These are phyloP conservation scores for Clavispora santaluciae DNA, from an alignment of 805 yeast species.

Conservation along the genomic window DNA sequence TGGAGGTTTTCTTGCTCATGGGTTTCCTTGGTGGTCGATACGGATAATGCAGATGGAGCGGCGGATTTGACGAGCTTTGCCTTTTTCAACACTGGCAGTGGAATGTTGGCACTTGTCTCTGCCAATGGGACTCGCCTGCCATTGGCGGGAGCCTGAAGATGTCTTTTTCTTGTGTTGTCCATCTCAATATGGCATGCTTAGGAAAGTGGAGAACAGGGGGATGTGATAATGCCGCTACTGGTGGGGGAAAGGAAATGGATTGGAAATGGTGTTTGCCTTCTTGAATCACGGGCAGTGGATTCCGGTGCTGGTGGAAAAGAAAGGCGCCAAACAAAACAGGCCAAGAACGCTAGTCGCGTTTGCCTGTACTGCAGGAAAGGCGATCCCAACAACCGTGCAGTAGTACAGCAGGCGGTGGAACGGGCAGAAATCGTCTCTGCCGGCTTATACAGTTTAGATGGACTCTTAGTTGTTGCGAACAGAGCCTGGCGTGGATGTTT, in stretches of 20 bases:
- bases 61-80: slow-evolving; percentile 15
- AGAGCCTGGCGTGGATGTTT: not conserved
- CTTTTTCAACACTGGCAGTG: slow-evolving; percentile 33
- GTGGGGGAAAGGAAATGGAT: not conserved
- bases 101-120: slow-evolving; percentile 37
- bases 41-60: not conserved
- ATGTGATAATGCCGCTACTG: not conserved
- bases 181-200: slow-evolving; percentile 4
- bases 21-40: not conserved
- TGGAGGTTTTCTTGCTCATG: not conserved
- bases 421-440: no score
- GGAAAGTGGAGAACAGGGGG: not conserved
- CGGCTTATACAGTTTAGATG: no score
- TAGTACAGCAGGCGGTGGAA: not conserved
- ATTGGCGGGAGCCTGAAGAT: not conserved
- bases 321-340: not conserved
- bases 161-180: slow-evolving; percentile 5
- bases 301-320: not conserved
- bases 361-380: not conserved
- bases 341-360: not conserved
- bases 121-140: slow-evolving; percentile 30
- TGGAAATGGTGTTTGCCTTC: not conserved
- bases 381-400: slow-evolving; percentile 1
- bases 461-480: no score
- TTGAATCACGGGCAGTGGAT: not conserved